A percentile compares a stretch with the other conserved stretches of the same genome.
These are phyloP conservation scores for Leishmania major DNA, from an alignment of 208 protist species.

Conservation along the genomic window DNA sequence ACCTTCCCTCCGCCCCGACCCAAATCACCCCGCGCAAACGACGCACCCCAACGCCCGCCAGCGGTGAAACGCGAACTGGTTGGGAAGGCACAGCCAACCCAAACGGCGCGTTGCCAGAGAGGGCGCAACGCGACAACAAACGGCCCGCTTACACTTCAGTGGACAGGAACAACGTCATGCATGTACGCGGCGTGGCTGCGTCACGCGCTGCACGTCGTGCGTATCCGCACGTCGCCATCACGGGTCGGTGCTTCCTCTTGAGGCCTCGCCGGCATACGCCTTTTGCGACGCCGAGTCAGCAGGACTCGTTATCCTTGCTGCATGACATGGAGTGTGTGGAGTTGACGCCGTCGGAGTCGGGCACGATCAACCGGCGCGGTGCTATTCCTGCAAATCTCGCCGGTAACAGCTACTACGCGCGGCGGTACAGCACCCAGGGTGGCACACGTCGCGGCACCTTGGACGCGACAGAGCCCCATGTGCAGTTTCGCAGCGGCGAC, in stretches of 20 bases:
- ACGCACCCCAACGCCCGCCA: neutral
- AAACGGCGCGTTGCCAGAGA: neutral
- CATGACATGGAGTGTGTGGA: conserved; percentile 26
- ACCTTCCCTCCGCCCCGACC: neutral
- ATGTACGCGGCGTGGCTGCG: neutral
- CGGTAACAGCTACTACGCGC: conserved; percentile 79
- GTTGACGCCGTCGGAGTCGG: conserved; percentile 9
- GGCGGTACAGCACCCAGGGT: conserved; percentile 39
- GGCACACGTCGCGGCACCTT: neutral
- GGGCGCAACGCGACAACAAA: neutral
- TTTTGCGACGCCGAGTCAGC: neutral
- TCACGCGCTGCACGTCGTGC: neutral
- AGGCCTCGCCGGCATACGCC: neutral
- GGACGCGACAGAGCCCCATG: neutral
- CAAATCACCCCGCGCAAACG: neutral
- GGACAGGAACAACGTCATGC: neutral
- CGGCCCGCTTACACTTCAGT: neutral
- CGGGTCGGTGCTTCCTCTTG: conserved; percentile 37
- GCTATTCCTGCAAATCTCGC: conserved; percentile 45
- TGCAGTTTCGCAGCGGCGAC: conserved; percentile 36
- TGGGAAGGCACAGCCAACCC: neutral
- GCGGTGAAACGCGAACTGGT: neutral
- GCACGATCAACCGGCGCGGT: neutral
- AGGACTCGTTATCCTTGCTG: neutral
- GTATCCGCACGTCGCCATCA: conserved; percentile 22